Base-by-base conservation (phyloP, 768 basidiomycete species). In the Cyclocybe aegerita region DNA sequence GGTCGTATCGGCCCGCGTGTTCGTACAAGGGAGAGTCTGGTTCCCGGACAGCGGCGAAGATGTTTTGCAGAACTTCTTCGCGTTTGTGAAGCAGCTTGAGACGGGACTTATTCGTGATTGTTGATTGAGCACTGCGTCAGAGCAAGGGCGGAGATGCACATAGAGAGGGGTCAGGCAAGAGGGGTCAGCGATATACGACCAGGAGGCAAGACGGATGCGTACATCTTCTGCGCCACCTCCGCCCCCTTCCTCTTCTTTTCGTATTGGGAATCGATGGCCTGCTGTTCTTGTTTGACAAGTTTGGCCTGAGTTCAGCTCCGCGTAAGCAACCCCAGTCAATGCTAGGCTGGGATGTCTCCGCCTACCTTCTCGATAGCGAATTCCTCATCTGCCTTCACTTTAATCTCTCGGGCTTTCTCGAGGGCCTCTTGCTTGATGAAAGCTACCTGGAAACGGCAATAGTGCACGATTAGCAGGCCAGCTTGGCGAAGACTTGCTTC, bases 361-460 rank as follows among this genome's bases (percentile, higher is more conserved):
- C 56, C 51, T 48, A 86, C 95, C 82, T 99, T 99, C 69, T 99
- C 97, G 58, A 99, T 98, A 14, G 96, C 90, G 65, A 98, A 98
- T 73, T 99, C 96, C 68, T 98, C 95, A 55, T 99, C 94, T 0
- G 97, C 96, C 70, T 99, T 99, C 53, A 98, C 93, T 56, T 81
- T 87, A 54, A 99, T 94, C 72, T 99, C 97, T 7, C 97, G 78
- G 1, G 93, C 95, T 73, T 99, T 99, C 76, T 99, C 96, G 57
- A 91, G 70, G 4, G 96, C 96, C 71, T 99, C 97, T 65, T 98
- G 97, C 72, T 92, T 96, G 80, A 98, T 98, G 78, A 98, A 98
- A 46, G 93, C 87, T 41, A 96, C 92, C 95, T 96, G 66, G 31
- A 52, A 49, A 37, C 35, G 32, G 12, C 23, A 38, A 53, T 52